Percentiles rank a stretch among this genome's conserved stretches.
Conservation (phyloP, 164 flowering plant species). For the Aristolochia californica region DNA sequence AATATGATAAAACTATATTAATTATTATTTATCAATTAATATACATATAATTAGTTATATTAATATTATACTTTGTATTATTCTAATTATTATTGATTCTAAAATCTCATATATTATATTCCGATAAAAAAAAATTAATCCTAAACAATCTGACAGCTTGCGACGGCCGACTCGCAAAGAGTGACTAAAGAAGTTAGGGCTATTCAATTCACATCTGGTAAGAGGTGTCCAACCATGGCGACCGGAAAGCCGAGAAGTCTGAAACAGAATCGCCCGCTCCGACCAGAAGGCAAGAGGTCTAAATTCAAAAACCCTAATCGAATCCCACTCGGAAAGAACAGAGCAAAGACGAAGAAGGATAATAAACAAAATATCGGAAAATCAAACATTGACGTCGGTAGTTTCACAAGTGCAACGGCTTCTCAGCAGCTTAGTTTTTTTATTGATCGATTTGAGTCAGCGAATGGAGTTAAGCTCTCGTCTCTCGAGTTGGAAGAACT, state of each 20-base stretch:
- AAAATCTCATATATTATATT: too few species aligned
- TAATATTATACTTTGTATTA: too few species aligned
- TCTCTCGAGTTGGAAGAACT: slow-evolving; percentile 71
- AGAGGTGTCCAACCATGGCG: slow-evolving; percentile 20
- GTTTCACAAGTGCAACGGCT: slow-evolving; percentile 11
- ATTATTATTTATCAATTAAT: too few species aligned
- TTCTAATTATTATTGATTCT: too few species aligned
- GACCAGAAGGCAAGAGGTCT: slow-evolving; percentile 2
- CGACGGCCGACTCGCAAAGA: too few species aligned
- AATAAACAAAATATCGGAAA: slow-evolving; percentile 7
- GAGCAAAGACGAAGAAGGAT: slow-evolving; percentile 18
- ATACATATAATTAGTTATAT: too few species aligned
- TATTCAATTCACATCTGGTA: too few species aligned
- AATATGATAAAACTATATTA: too few species aligned
- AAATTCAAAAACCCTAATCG: slow-evolving; percentile 23
- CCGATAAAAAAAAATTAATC: too few species aligned
- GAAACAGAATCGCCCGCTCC: slow-evolving; percentile 6
- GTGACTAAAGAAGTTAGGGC: too few species aligned
- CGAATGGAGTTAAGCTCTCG: slow-evolving; percentile 48
- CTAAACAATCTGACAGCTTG: too few species aligned
- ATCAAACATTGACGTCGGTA: slow-evolving; percentile 3
- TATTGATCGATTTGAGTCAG: slow-evolving; percentile 40
- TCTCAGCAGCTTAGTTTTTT: slow-evolving; percentile 56
- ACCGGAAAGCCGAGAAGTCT: slow-evolving; percentile 12
- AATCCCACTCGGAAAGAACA: slow-evolving; percentile 21